phyloP scores from a whole-genome alignment of 257 asterid genomes.

The Gentiana straminea region DNA sequence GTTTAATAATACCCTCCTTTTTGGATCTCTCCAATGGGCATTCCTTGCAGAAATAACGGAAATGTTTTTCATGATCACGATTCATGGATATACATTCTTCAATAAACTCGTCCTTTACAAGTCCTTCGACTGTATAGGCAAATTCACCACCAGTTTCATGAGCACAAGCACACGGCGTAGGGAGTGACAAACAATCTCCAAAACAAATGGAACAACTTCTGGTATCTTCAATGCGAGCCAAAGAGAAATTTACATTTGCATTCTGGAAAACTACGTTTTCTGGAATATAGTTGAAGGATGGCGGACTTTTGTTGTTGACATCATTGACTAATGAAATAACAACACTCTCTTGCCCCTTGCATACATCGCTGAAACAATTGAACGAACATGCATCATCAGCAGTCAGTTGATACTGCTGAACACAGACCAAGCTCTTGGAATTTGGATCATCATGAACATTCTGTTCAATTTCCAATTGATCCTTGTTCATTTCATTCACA shows the following conservation, averaged over 20 bases:
- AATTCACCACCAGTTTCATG: constrained; percentile 67
- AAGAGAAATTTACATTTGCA: constrained; percentile 51
- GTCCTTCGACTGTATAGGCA: constrained; percentile 77
- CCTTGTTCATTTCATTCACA: constrained; percentile 19
- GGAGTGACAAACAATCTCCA: constrained; percentile 60
- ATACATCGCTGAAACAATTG: constrained; percentile 42
- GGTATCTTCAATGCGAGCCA: constrained; percentile 65
- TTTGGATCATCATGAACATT: constrained; percentile 23
- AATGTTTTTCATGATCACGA: constrained; percentile 55
- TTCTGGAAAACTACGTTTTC: constrained; percentile 60
- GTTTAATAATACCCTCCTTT: constrained; percentile 36
- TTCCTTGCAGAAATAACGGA: constrained; percentile 55
- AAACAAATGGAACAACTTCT: constrained; percentile 55
- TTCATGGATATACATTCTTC: constrained; percentile 68
- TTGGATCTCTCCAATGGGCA: constrained; percentile 86
- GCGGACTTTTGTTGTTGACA: constrained; percentile 45
- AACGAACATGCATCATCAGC: constrained; percentile 23
- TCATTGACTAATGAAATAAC: constrained; percentile 53
- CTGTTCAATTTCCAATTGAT: constrained; percentile 18
- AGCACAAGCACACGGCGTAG: constrained; percentile 71
- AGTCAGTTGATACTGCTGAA: constrained; percentile 22
- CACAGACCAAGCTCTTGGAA: constrained; percentile 22
- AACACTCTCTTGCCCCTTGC: constrained; percentile 78
- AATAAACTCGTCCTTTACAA: constrained; percentile 65
- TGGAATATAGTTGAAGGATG: constrained; percentile 69